phyloP scores from a whole-genome alignment of 2,329 filamentous ascomycete genomes.

The Fusarium circinatum region DNA sequence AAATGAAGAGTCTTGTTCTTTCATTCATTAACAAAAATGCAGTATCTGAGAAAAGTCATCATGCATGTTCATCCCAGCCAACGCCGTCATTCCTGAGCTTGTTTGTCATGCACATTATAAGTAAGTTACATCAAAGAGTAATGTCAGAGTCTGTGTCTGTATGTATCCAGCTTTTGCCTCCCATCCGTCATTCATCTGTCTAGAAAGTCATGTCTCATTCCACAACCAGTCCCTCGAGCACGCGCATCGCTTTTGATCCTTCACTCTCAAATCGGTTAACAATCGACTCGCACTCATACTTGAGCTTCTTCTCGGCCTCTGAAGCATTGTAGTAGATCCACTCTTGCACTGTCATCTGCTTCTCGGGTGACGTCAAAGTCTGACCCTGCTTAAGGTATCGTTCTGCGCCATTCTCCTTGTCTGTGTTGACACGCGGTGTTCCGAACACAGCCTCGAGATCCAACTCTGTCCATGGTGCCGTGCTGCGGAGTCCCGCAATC shows the following conservation, averaged over 20 bases:
- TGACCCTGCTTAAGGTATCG: constrained; percentile 64
- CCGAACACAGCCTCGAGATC: constrained; percentile 80
- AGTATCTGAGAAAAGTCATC: constrained; percentile 31
- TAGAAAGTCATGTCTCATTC: constrained; percentile 50
- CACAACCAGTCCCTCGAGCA: constrained; percentile 76
- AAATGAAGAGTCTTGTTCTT: constrained; percentile 10
- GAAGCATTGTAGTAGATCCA: constrained; percentile 88
- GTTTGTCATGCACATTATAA: constrained; percentile 23
- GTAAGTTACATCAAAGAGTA: constrained; percentile 22
- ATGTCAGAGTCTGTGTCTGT: constrained; percentile 11
- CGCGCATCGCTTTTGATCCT: constrained; percentile 79
- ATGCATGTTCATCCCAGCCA: constrained; percentile 17
- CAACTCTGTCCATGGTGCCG: constrained; percentile 74
- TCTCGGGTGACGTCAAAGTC: constrained; percentile 79
- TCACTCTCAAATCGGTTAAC: constrained; percentile 86
- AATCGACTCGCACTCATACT: constrained; percentile 82
- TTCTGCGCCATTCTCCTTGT: constrained; percentile 64
- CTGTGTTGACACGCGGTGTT: constrained; percentile 52
- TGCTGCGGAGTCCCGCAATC: constrained; percentile 66
- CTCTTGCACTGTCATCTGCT: constrained; percentile 90
- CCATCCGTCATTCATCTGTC: constrained; percentile 19
- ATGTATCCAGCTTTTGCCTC: constrained; percentile 24
- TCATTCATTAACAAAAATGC: constrained; percentile 18
- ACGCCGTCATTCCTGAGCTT: constrained; percentile 38
- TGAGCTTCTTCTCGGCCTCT: constrained; percentile 81